Base-by-base conservation (phyloP, 2,329 filamentous ascomycete species). In the Fusarium abutilonis region DNA sequence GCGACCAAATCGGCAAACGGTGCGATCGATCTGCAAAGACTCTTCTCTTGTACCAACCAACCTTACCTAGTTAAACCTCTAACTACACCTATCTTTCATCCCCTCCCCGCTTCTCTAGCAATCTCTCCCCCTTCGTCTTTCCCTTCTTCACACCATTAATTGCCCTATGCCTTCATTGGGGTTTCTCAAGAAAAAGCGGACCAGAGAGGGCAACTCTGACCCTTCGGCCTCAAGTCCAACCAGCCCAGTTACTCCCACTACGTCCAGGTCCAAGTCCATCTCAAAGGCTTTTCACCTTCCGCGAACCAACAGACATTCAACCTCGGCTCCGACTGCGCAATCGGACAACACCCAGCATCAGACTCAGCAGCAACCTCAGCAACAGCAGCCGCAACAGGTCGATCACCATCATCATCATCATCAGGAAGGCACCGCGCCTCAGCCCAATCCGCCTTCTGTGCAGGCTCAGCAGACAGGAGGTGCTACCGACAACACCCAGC, bases 161-260 rank as follows among this genome's bases (percentile, higher is more conserved):
- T 50, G 42, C 57, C 76, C 73, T 74, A 98, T 99, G 95, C 95
- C 93, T 88, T 91, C 87, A 78, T 86, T 97, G 83, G 92, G 92
- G 79, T 93, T 97, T 76, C 87, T 98, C 76, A 97, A 97, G 86
- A 98, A 97, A 87, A 97, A 96, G 86, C 89, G 93, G 86, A 96
- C 93, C 81, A 96, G 93, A 87, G 93, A 97, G 82, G 90, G 88
- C 75, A 86, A 88, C 75, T 83, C 86, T 75, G 88, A 91, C 76
- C 84, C 84, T 70, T 86, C 88, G 73, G 83, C 87, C 72, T 83
- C 83, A 67, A 89, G 89, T 75, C 83, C 86, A 68, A 83, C 83
- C 66, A 88, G 86, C 72, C 84, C 86, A 59, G 80, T 87, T 70
- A 88, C 87, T 59, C 83, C 86, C 58, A 82, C 83, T 57, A 82